Percentiles rank a stretch among this genome's conserved stretches.
Conservation (phyloP, 371 early-diverging fungal species). For the Mucor lusitanicus region DNA sequence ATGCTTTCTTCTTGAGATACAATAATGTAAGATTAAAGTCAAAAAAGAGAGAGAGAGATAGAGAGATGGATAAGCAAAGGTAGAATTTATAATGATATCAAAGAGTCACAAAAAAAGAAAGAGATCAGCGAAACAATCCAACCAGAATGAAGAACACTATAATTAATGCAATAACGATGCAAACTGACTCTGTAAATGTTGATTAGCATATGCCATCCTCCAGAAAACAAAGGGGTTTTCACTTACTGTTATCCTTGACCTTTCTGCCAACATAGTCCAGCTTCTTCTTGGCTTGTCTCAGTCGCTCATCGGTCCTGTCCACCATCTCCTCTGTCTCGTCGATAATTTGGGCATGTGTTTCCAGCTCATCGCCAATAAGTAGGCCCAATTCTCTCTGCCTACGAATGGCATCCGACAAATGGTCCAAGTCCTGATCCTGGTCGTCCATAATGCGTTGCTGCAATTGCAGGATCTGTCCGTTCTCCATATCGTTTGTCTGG, state of each 20-base stretch:
- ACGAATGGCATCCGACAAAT: slow-evolving; percentile 61
- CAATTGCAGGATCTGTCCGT: slow-evolving; percentile 68
- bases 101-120: neutral
- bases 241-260: slow-evolving; percentile 54
- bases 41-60: neutral
- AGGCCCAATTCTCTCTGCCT: slow-evolving; percentile 78
- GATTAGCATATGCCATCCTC: neutral
- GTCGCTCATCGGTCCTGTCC: slow-evolving; percentile 59
- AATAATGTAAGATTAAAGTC: neutral
- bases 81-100: neutral
- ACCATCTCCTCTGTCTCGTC: slow-evolving; percentile 73
- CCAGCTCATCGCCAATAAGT: slow-evolving; percentile 77
- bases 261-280: slow-evolving; percentile 43
- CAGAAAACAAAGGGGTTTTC: neutral
- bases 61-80: neutral
- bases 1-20: neutral
- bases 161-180: slow-evolving; percentile 48
- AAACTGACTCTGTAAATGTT: slow-evolving; percentile 36
- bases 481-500: slow-evolving; percentile 46
- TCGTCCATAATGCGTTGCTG: slow-evolving; percentile 80
- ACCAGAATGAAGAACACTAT: slow-evolving; percentile 46
- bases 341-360: slow-evolving; percentile 73
- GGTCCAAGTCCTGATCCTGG: slow-evolving; percentile 79
- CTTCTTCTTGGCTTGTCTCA: slow-evolving; percentile 59
- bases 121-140: slow-evolving; percentile 28